Conservation (phyloP, 2,329 filamentous ascomycete species). For the Truncatella angustata region DNA sequence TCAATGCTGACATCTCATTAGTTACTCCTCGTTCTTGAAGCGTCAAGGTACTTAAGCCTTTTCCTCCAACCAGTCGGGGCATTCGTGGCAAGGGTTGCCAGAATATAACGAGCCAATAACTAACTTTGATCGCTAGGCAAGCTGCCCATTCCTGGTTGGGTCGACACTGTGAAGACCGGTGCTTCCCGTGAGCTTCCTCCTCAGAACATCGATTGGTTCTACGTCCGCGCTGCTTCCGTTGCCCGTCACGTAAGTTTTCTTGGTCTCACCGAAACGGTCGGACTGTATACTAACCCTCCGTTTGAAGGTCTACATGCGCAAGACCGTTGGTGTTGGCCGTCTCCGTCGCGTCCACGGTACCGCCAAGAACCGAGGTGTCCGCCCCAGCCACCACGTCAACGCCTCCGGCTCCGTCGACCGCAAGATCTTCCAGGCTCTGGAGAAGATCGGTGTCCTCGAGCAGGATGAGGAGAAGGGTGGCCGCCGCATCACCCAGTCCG, state of each 20-base stretch:
- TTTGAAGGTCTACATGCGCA: slow-evolving; percentile 75
- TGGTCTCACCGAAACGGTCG: no score
- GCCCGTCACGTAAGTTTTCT: slow-evolving; percentile 64
- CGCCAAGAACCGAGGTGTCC: slow-evolving; percentile 93
- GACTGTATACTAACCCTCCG: no score
- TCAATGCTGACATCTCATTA: not conserved
- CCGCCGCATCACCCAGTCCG: slow-evolving; percentile 94
- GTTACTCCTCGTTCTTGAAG: no score
- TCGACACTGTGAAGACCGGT: slow-evolving; percentile 99
- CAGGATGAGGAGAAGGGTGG: slow-evolving; percentile 98
- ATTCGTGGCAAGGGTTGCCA: no score
- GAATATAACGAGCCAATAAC: no score
- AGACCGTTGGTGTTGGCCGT: slow-evolving; percentile 97
- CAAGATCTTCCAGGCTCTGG: slow-evolving; percentile 94
- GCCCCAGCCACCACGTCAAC: slow-evolving; percentile 92
- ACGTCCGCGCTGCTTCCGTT: slow-evolving; percentile 85
- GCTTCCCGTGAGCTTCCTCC: slow-evolving; percentile 95
- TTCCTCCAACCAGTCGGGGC: no score
- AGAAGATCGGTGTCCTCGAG: slow-evolving; percentile 99
- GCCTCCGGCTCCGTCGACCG: slow-evolving; percentile 94
- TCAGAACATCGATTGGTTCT: slow-evolving; percentile 98
- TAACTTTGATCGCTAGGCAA: not conserved
- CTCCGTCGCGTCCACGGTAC: slow-evolving; percentile 94
- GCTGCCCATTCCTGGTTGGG: slow-evolving; percentile 68
- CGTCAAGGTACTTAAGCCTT: no score